Base-by-base conservation (phyloP, 208 protist genomes). In the Leishmania aethiopica region DNA sequence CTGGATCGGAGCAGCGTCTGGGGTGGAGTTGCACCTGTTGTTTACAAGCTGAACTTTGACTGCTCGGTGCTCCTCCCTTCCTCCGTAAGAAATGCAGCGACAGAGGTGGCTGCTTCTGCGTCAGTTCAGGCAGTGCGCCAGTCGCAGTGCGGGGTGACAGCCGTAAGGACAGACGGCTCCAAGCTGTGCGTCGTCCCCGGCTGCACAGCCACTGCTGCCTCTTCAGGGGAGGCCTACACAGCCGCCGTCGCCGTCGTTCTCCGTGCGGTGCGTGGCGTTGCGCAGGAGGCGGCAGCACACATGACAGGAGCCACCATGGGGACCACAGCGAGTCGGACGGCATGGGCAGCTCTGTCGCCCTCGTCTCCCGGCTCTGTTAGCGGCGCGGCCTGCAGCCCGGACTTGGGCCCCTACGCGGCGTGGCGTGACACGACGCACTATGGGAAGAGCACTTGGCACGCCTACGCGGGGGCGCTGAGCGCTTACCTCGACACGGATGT, bases 381-480 rank as follows among this genome's bases (percentile, higher is more conserved):
- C 17, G 32, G 17, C 11, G 15, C 47, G 15, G 17, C 72, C 10
- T 10, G 28, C 28, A 60, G 49, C 51, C 72, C 7, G 11, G 11
- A 40, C 49, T 60, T 5, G 1, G 49, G 32, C 13, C 66, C 55
- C 55, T 94, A 91, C 84, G 22, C 72, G 17, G 37, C 37, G 1
- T 94, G 91, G 91, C 83, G 89, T 19, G 51, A 57, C 40, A 89
- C 84, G 4, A 82, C 78, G 2, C 86, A 93, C 81, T 93, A 92
- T 72, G 81, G 66, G 2, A 93, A 89, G 77, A 94, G 91, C 73
- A 45, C 88, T 1, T 91, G 88, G 91, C 91, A 94, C 77, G 88
- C 88, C 17, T 90, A 84, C 49, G 86, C 81, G n/a, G 90, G 85
- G 15, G 90, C 90, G 53, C 37, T 93, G 57, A 78, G 86, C 15